Percentiles rank a stretch among this genome's conserved stretches.
Conservation (phyloP, 2,329 filamentous ascomycete genomes). For the Pezicula neosporulosa region DNA sequence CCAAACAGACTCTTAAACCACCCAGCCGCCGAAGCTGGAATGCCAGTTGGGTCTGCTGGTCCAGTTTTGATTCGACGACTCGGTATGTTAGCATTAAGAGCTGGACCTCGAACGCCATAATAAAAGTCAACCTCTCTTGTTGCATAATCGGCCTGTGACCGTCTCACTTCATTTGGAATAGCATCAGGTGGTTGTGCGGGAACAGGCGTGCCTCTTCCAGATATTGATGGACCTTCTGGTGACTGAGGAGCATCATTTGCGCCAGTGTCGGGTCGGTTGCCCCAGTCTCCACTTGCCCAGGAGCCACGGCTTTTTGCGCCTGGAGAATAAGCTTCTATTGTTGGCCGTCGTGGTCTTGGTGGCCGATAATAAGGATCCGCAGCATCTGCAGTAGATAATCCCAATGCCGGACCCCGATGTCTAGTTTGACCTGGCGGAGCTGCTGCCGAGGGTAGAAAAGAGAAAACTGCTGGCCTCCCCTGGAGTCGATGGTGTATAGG, state of each 20-base stretch:
- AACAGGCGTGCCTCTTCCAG: constrained; percentile 43
- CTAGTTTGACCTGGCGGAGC: constrained; percentile 18
- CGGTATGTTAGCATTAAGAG: constrained; percentile 75
- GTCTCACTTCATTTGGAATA: constrained; percentile 17
- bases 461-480: constrained; percentile 69
- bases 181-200: constrained; percentile 32
- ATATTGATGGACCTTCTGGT: constrained; percentile 35
- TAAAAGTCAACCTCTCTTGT: constrained; percentile 97
- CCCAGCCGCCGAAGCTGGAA: constrained; percentile 81
- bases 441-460: constrained; percentile 55
- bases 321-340: constrained; percentile 43
- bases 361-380: constrained; percentile 86
- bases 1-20: constrained; percentile 82
- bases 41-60: constrained; percentile 89
- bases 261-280: constrained; percentile 25
- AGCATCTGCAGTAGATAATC: constrained; percentile 46
- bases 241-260: constrained; percentile 36
- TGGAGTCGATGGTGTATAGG: constrained; percentile 69
- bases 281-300: constrained; percentile 42
- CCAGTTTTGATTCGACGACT: constrained; percentile 88
- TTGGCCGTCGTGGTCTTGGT: constrained; percentile 67
- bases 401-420: constrained; percentile 35
- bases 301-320: constrained; percentile 39
- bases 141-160: constrained; percentile 72
- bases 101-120: constrained; percentile 86